Conservation (phyloP, 2,329 filamentous ascomycete species). For the Arthrobotrys iridis region DNA sequence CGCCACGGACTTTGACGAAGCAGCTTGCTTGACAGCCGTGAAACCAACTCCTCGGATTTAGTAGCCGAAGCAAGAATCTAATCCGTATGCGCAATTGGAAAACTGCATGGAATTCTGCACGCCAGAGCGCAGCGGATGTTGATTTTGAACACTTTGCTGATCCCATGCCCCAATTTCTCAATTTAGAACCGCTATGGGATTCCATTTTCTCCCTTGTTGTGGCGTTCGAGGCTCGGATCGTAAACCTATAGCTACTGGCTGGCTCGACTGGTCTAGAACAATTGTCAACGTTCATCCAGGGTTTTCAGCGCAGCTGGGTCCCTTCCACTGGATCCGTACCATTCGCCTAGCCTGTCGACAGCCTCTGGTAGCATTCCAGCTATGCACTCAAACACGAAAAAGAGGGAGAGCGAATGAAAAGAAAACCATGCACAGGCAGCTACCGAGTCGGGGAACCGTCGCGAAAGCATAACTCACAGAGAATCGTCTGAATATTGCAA, state of each 20-base stretch:
- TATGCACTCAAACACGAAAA: conserved; percentile 47
- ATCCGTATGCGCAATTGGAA: conserved; percentile 11
- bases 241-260: conserved; percentile 20
- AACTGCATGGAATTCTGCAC: conserved; percentile 6
- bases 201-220: not conserved
- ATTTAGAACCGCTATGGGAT: conserved; percentile 39
- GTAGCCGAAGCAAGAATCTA: conserved; percentile 41
- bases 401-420: not conserved
- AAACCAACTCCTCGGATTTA: conserved; percentile 46
- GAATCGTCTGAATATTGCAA: conserved; percentile 13
- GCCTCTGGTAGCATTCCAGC: conserved; percentile 27
- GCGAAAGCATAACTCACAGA: not conserved
- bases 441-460: conserved; percentile 38
- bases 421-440: conserved; percentile 23
- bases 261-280: conserved; percentile 43
- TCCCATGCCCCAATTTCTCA: conserved; percentile 21
- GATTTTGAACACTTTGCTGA: not conserved
- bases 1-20: not conserved
- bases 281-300: conserved; percentile 15
- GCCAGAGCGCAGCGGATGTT: conserved; percentile 3
- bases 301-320: conserved; percentile 40
- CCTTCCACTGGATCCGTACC: conserved; percentile 43
- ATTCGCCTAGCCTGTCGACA: conserved; percentile 23
- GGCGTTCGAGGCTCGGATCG: conserved; percentile 31
- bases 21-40: conserved; percentile 29